Conservation (phyloP, 2,329 filamentous ascomycete genomes). For the Microcyclospora tardicrescens region DNA sequence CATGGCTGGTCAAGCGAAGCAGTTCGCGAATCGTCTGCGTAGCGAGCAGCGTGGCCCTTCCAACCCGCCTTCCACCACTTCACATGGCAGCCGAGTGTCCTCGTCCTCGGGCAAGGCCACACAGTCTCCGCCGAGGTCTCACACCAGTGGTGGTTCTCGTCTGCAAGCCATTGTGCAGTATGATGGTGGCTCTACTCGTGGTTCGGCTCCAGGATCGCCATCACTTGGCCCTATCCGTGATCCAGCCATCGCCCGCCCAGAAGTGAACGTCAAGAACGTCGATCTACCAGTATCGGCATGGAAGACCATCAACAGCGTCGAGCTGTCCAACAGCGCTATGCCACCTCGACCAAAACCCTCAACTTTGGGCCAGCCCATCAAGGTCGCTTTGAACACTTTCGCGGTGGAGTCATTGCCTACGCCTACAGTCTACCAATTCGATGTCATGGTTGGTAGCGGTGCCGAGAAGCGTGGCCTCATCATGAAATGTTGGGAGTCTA, state of each 20-base stretch:
- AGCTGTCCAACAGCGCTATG: constrained; percentile 3
- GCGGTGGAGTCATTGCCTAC: constrained; percentile 48
- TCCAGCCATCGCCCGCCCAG: constrained; percentile 1
- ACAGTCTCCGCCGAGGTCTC: constrained; percentile 10
- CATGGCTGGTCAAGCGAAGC: constrained; percentile 28
- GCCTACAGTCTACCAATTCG: constrained; percentile 65
- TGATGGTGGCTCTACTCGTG: neutral
- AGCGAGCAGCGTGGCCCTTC: constrained; percentile 1
- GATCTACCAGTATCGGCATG: constrained; percentile 17
- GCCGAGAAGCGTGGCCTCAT: constrained; percentile 53
- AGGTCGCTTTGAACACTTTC: constrained; percentile 57
- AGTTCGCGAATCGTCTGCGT: constrained; percentile 19
- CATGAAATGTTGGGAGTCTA: constrained; percentile 63
- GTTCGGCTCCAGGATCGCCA: constrained; percentile 1
- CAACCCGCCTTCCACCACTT: constrained; percentile 1
- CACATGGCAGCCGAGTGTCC: constrained; percentile 6
- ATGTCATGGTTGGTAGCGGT: constrained; percentile 53
- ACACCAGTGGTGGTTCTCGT: no score
- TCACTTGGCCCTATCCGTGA: constrained; percentile 1
- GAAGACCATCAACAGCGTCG: constrained; percentile 15
- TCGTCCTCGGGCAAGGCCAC: constrained; percentile 12
- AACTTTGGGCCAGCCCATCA: constrained; percentile 26
- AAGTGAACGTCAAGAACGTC: constrained; percentile 12
- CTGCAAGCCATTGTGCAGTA: no score
- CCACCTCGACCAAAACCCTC: constrained; percentile 24